These are phyloP conservation scores for Scedosporium minutisporum DNA, from an alignment of 2,329 filamentous ascomycete species.

Conservation along the genomic window DNA sequence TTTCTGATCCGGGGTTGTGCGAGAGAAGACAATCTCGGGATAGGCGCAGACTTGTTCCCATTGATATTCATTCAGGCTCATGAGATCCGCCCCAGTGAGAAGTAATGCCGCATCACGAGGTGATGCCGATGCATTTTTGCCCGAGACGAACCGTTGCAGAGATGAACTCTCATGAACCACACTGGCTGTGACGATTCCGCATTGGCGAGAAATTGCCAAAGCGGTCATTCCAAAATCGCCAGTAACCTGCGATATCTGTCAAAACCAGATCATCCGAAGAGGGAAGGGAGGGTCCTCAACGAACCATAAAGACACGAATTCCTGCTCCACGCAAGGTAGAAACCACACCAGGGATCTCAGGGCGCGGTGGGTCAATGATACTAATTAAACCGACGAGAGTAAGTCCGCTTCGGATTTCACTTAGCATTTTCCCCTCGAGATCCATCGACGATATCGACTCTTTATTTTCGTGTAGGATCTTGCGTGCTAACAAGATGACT, in stretches of 20 bases:
- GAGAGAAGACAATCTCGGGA: slow-evolving; percentile 50
- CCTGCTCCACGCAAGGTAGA: slow-evolving; percentile 58
- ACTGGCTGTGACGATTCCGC: slow-evolving; percentile 53
- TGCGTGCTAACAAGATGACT: slow-evolving; percentile 25
- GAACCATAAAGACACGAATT: slow-evolving; percentile 68
- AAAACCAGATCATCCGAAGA: too few species aligned
- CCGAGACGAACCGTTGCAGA: slow-evolving; percentile 4
- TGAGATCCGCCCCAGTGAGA: slow-evolving; percentile 56
- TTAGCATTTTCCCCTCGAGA: too few species aligned
- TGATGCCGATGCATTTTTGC: slow-evolving; percentile 6
- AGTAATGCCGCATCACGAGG: slow-evolving; percentile 42
- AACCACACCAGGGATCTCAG: slow-evolving; percentile 51
- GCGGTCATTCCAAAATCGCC: slow-evolving; percentile 42
- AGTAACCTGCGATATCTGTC: slow-evolving; percentile 5
- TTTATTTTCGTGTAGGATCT: too few species aligned
- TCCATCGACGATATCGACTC: too few species aligned
- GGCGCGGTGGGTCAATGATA: slow-evolving; percentile 49
- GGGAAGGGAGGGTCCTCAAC: too few species aligned
- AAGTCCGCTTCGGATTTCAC: slow-evolving; percentile 39
- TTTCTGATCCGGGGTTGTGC: slow-evolving; percentile 51
- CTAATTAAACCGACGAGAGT: slow-evolving; percentile 66
- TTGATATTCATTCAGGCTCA: slow-evolving; percentile 54
- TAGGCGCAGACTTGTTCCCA: slow-evolving; percentile 59
- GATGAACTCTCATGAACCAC: slow-evolving; percentile 12
- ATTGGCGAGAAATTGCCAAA: slow-evolving; percentile 34